Base-by-base conservation (phyloP, 108 stramenopile genomes). In the Cyclotella choctawhatcheeana region DNA sequence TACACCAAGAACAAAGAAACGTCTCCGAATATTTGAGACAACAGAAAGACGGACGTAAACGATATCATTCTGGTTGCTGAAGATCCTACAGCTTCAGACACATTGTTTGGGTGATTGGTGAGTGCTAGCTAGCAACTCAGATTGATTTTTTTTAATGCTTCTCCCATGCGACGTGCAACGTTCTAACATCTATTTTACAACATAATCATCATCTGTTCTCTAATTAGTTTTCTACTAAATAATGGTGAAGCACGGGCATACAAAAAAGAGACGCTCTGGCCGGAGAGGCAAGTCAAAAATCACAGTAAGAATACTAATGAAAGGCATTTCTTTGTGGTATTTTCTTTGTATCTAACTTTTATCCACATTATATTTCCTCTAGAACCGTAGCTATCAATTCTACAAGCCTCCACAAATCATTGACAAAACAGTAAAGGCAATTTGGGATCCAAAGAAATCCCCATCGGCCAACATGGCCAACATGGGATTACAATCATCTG, bases 261-360 rank as follows among this genome's bases (percentile, higher is more conserved):
- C 79, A 62, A 90, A 90, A 67, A 93, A 93, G 64, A 77, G 92
- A 85, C 74, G 92, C 37, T 72, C 92, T 5, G 89, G 92, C 4
- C 77, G 89, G 1, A 82, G 59, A 18, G 92, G 92, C 44, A 76
- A 63, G 54, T 78, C 84, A 1, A 90, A 93, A 64, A 75, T 93
- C 35, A 86, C 86, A 86, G 86, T 84, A 45, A 76, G 82, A 33
- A 44, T 29, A 44, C 43, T 52, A 0, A 18, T 13, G 17, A 24
- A 64, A 21, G 10, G 16, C 31, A 16, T 35, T 29, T 73, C 16
- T 45, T 44, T n/a, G 26, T 40, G 20, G 30, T 2, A 25, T 44
- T 24, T 50, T n/a, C 25, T 32, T 5, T 37, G 24, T 40, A 40
- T 62, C 61, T 69, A 63, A 40, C 18, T 55, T 1, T 29, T 29